Evolutionary conservation across 192 early-diverging fungal species (phyloP), one percentile per base, ranked within the genome.

Genomic region (Jimgerdemannia flammicorona): DNA sequence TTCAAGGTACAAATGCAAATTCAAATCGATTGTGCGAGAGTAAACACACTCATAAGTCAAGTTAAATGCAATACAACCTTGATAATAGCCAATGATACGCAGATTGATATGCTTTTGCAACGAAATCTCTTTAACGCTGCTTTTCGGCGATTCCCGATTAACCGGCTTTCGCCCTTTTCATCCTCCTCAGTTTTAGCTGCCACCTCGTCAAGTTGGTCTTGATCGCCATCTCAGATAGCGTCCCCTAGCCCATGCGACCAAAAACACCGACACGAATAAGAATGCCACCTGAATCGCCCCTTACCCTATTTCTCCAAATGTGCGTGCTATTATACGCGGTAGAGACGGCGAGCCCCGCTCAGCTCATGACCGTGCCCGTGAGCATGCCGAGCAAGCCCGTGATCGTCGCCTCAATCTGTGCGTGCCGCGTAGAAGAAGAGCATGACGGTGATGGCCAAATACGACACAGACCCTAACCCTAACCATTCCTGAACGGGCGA

Each of bases 1-100:
- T 99, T 94, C 70, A 93, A 91, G 29, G 98, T 92, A 4, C 90
- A 86, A 74, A 93, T 94, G 20, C 75, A 43, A 63, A 29, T 79
- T 74, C 17, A 66, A 17, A 44, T 69, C 67, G 17, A 67, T 41
- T 17, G 73, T 71, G 4, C 63, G 70, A 64, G 81, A 29, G 29
- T 70, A 54, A 76, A 10, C 49, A 14, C 14, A 59, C 14, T 59
- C 49, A 59, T 59, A 1, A 59, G 14, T 59, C 29, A 29, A 29
- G 29, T 29, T 10, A 59, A 59, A 59, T 59, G 49, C 49, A 44
- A 10, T 20, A 41, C 10, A 29, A 71, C 72, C 80, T 74, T 85
- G 84, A 70, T 82, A 85, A 59, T 85, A 83, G 63, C 83, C 84
- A 43, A 85, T 77, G 2, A 81, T 85, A 3, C 84, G 67, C 10